Conservation (phyloP, 1,284 basidiomycete genomes). For the Irpex lacteus region DNA sequence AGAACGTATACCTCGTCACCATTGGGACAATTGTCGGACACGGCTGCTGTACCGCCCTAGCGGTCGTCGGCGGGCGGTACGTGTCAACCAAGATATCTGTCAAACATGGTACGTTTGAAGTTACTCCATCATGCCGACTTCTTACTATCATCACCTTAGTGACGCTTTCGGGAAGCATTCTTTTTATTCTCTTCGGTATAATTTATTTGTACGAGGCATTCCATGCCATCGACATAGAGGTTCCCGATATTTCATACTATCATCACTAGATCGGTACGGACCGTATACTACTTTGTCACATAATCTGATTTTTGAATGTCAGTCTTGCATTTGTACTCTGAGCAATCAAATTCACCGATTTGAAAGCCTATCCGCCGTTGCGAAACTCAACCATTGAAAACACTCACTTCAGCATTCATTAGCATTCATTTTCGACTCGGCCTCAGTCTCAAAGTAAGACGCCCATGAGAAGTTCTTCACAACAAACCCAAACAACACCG, state of each 20-base stretch:
- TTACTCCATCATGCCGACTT: neutral
- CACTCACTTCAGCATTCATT: no score
- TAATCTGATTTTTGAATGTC: neutral
- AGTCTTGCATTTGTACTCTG: neutral
- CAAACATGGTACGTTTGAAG: conserved; percentile 73
- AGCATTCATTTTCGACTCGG: neutral
- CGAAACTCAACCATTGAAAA: no score
- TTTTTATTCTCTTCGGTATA: conserved; percentile 84
- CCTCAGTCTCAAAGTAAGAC: neutral
- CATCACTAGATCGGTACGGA: neutral
- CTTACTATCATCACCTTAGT: conserved; percentile 38
- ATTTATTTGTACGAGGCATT: conserved; percentile 76
- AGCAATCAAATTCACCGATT: neutral
- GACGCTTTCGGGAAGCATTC: conserved; percentile 76
- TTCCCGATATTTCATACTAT: conserved; percentile 26
- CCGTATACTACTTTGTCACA: neutral
- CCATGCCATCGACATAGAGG: conserved; percentile 31
- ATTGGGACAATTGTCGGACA: conserved; percentile 92
- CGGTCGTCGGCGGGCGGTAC: conserved; percentile 89
- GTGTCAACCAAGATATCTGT: conserved; percentile 93
- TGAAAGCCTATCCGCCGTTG: no score
- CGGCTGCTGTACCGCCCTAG: conserved; percentile 83
- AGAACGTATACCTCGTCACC: conserved; percentile 81
- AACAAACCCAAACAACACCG: neutral
- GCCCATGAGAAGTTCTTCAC: neutral